Conservation (phyloP, 352 stramenopile species). For the Pythium angustatum region DNA sequence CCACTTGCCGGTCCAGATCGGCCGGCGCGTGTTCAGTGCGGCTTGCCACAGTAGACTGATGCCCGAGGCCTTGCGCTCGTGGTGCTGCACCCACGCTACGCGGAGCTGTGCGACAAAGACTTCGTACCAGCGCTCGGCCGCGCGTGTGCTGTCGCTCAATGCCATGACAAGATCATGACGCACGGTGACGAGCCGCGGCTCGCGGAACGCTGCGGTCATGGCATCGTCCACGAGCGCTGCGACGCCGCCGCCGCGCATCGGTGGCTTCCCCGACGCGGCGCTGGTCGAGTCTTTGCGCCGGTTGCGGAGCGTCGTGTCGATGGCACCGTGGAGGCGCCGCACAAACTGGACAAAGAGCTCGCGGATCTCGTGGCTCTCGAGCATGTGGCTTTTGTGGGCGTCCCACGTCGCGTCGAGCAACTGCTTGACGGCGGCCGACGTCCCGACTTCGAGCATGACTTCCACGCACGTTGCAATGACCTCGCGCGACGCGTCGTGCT, state of each 20-base stretch:
- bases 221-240: constrained; percentile 38
- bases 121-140: constrained; percentile 14
- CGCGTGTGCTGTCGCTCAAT: constrained; percentile 3
- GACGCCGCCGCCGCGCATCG: constrained; percentile 4
- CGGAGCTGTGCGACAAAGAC: constrained; percentile 15
- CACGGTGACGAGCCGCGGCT: constrained; percentile 14
- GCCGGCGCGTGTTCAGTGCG: background rate
- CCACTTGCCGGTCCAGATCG: constrained; percentile 15
- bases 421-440: constrained; percentile 1
- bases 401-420: constrained; percentile 9
- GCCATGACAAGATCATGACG: constrained; percentile 5
- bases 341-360: constrained; percentile 15
- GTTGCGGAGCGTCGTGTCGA: constrained; percentile 8
- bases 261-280: background rate
- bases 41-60: constrained; percentile 22
- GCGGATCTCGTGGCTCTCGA: constrained; percentile 11
- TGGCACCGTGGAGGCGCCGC: constrained; percentile 5
- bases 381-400: background rate
- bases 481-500: background rate
- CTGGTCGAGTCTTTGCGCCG: background rate
- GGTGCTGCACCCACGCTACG: constrained; percentile 4
- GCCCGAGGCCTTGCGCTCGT: constrained; percentile 22
- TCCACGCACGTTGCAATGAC: constrained; percentile 14
- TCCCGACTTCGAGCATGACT: constrained; percentile 14
- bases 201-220: constrained; percentile 30